A percentile compares a stretch with the other conserved stretches of the same genome.
phyloP scores from a whole-genome alignment of 768 basidiomycete species.

The Hygrophorus pudorinus region DNA sequence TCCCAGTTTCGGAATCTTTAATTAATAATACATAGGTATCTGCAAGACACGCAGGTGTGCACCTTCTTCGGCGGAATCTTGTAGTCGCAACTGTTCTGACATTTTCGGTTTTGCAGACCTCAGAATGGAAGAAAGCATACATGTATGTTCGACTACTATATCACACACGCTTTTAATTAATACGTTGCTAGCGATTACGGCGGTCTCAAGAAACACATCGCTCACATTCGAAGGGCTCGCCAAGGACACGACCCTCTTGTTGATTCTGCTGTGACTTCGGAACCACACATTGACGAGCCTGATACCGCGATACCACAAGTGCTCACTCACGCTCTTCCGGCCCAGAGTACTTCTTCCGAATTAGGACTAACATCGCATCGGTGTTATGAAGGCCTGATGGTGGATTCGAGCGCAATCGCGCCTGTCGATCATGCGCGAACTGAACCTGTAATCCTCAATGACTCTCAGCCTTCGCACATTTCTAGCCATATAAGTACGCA shows the following conservation, averaged over 20 bases:
- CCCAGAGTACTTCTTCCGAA: too few species aligned
- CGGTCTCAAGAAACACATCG: constrained; percentile 57
- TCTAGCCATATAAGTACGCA: too few species aligned
- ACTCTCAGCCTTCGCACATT: too few species aligned
- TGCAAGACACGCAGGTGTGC: constrained; percentile 55
- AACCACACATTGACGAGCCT: not conserved
- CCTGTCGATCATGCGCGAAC: too few species aligned
- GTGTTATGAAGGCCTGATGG: too few species aligned
- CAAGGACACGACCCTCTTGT: constrained; percentile 8
- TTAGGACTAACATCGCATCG: too few species aligned
- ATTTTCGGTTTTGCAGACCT: constrained; percentile 32
- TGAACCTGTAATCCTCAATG: too few species aligned
- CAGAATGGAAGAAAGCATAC: constrained; percentile 68
- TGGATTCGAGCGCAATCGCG: too few species aligned
- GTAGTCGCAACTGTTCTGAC: not conserved
- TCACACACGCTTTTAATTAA: constrained; percentile 1
- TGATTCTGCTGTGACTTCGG: not conserved
- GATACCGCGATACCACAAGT: too few species aligned
- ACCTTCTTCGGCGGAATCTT: not conserved
- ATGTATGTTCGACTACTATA: constrained; percentile 35
- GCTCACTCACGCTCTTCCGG: too few species aligned
- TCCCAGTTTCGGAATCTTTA: too few species aligned
- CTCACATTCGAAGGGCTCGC: constrained; percentile 36
- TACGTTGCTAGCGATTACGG: constrained; percentile 52
- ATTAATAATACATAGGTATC: constrained; percentile 31